Evolutionary conservation across 148 eudicot species (phyloP), one percentile per base, ranked within the genome.

Genomic region (Persicaria tinctoria): DNA sequence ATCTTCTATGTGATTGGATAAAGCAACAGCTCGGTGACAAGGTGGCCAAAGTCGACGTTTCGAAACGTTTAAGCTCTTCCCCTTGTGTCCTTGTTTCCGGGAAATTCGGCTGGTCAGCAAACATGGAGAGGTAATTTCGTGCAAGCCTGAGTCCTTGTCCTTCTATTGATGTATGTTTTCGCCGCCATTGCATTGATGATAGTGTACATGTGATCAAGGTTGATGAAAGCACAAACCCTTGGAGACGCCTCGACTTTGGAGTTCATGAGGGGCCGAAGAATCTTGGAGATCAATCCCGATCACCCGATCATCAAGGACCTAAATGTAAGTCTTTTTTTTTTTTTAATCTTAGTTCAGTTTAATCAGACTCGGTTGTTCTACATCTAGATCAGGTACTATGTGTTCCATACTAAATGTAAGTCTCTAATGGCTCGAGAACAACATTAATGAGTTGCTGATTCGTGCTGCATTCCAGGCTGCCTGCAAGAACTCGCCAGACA

Each of bases 31-130:
- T 96, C n/a, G 99, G 99, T 73, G 99, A 96, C 17, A 85, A 89
- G 89, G 97, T 96, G 53, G 94, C 99, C 6, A 96, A 96, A 85
- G 99, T 96, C 51, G 94, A 96, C 83, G 82, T 96, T 46, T 92
- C 99, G 6, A 92, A 92, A 49, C 97, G 99, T 77, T 89, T 96
- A 54, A 89, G 94, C 76, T 87, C 99, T 8, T 95, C 99, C 46
- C 99, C 99, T 5, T 92, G 97, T 83, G 99, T 95, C 59, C 97
- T 95, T 71, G 99, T 95, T 73, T 95, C 99, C 17, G 99, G 97
- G 66, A 92, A 95, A 87, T 95, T 95, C 78, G 99, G 99, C 2
- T 95, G 99, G 99, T 95, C 99, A 46, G 99, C 99, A 45, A 95
- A 95, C 81, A 95, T 95, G 99, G 99, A 95, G 78, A 90, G 94